Percentiles rank a stretch among this genome's conserved stretches.
phyloP scores from a whole-genome alignment of 768 basidiomycete species.

The Termitomyces sp. region DNA sequence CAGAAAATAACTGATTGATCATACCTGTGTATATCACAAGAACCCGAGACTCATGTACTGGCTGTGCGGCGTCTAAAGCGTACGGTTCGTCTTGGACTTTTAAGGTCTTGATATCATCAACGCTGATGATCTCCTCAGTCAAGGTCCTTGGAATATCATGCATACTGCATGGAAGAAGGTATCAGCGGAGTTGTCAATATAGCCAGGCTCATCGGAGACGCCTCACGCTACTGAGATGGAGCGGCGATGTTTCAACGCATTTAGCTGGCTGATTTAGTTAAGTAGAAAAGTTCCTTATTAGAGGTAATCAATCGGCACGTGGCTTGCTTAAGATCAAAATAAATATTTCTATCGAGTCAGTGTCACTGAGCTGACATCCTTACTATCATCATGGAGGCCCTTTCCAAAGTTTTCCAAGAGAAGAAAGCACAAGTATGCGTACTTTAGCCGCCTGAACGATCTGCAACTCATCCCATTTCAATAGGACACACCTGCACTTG shows the following conservation, averaged over 20 bases:
- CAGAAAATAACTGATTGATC: not conserved
- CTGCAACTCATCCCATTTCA: not conserved
- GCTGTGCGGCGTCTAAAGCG: constrained; percentile 45
- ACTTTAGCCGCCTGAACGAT: not conserved
- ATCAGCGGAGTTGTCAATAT: not conserved
- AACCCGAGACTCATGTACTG: constrained; percentile 69
- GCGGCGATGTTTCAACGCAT: not conserved
- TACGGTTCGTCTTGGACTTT: not conserved
- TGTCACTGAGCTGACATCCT: constrained; percentile 8
- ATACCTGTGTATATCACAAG: constrained; percentile 79
- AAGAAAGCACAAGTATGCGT: constrained; percentile 50
- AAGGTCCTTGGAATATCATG: not conserved
- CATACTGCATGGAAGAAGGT: not conserved
- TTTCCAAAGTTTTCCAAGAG: constrained; percentile 64
- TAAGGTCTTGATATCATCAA: not conserved
- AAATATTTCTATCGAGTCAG: constrained; percentile 14
- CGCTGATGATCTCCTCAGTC: not conserved
- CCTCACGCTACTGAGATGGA: not conserved
- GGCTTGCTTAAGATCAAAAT: constrained; percentile 14
- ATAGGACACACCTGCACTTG: constrained; percentile 56
- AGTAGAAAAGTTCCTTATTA: too few species aligned
- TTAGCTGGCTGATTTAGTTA: too few species aligned
- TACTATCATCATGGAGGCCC: constrained; percentile 62
- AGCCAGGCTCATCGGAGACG: not conserved
- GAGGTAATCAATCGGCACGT: constrained; percentile 17